Evolutionary conservation across 495 filamentous ascomycete species (phyloP), one percentile per base, ranked within the genome.

Genomic region (Physcia stellaris): DNA sequence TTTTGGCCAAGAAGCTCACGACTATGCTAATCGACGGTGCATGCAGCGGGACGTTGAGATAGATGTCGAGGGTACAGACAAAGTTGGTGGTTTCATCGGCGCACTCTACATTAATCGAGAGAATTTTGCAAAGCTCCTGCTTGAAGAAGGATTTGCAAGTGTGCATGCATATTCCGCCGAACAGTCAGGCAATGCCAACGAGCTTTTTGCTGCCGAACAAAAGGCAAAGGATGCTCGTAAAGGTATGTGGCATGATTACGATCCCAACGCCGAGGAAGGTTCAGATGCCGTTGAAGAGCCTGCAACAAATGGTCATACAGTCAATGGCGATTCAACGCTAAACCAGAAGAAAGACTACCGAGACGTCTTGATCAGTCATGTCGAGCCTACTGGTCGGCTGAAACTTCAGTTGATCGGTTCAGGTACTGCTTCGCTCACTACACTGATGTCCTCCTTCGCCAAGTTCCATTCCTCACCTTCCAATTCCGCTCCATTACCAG

Each of bases 1-100:
- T 1, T 96, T 92, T 46, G 92, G 92, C 9, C 78, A 90, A 51
- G 92, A 99, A 61, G 90, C 88, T 1, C 73, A 92, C 35, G 86
- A 96, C 22, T 73, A 94, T 46, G 86, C 85, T 19, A 85, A 83
- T 57, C 79, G 71, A 37, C 79, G 84, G 28, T 83, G 79, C 60
- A 79, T 87, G 64, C 92, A 99, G 66, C 76, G 92, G 32, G 92
- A 99, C 51, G 87, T 93, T 29, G 90, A 96, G 61, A 84, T 99
- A 42, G 86, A 96, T 43, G 77, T 99, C 7, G 81, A 93, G 59
- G 86, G 86, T 52, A 82, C 83, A 37, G 92, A 99, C 63, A 94
- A 94, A 64, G 77, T 84, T 23, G 92, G 92, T 48, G 92, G 88
- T 39, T 99, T 99, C 66, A 94, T 99, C 47, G 92, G 92, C 33